Conservation (phyloP, 75 land plant genomes). For the Picea sitchensis region DNA sequence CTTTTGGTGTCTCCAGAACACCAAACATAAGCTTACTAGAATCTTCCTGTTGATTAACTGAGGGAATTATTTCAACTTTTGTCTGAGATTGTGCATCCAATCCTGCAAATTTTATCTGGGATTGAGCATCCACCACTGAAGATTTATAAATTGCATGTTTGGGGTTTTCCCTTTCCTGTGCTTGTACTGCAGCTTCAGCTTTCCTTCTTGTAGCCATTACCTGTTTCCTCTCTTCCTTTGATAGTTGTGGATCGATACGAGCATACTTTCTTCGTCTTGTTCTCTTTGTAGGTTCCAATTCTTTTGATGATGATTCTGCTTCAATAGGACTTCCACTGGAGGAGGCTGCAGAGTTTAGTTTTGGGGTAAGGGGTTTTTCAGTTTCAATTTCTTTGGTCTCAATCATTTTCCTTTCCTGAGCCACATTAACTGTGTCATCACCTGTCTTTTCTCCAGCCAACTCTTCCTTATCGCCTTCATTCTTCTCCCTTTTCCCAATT, state of each 20-base stretch:
- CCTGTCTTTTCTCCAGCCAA: neutral
- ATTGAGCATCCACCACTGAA: conserved; percentile 12
- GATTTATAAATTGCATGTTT: neutral
- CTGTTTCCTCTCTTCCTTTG: conserved; percentile 51
- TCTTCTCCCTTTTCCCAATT: neutral
- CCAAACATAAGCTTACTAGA: neutral
- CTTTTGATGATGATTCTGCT: conserved; percentile 29
- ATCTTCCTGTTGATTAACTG: conserved; percentile 12
- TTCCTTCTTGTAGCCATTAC: conserved; percentile 30
- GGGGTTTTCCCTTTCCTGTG: conserved; percentile 15
- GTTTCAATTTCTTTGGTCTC: conserved; percentile 17
- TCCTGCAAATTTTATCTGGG: neutral
- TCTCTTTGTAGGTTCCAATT: conserved; percentile 22
- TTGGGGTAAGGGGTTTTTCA: conserved; percentile 12
- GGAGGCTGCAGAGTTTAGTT: conserved; percentile 10
- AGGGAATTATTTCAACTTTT: conserved; percentile 9
- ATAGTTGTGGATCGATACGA: conserved; percentile 26
- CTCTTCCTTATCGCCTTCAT: neutral
- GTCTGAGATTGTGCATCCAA: neutral
- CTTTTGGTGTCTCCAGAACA: conserved; percentile 8
- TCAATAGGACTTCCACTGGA: conserved; percentile 35
- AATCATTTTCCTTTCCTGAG: conserved; percentile 9
- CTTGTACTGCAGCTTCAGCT: conserved; percentile 22
- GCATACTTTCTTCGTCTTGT: conserved; percentile 22
- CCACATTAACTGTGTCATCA: neutral